phyloP scores from a whole-genome alignment of 2,329 filamentous ascomycete genomes.

The Alternaria sp. region DNA sequence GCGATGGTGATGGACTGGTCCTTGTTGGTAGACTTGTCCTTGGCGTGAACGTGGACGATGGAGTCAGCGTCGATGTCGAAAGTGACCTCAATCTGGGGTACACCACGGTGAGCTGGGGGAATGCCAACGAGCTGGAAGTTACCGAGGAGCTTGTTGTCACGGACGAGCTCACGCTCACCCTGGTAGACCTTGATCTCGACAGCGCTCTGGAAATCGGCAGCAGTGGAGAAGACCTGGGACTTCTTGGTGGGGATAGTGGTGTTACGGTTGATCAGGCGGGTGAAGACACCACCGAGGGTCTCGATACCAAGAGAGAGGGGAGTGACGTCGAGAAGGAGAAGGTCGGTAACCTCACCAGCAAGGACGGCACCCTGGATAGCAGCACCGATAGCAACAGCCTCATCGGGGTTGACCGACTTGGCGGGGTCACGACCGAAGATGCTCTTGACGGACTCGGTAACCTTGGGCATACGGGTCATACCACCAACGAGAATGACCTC shows the following conservation, averaged over 20 bases:
- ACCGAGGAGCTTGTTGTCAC: constrained; percentile 97
- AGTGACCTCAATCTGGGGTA: constrained; percentile 96
- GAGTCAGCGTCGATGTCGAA: constrained; percentile 99
- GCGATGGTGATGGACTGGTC: constrained; percentile 99
- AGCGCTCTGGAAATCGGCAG: constrained; percentile 96
- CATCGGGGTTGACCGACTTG: constrained; percentile 98
- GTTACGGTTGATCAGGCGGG: constrained; percentile 97
- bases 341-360: constrained; percentile 94
- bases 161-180: constrained; percentile 98
- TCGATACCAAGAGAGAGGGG: constrained; percentile 97
- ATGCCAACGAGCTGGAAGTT: constrained; percentile 99
- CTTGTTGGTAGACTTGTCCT: constrained; percentile 99
- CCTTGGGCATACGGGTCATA: constrained; percentile 99
- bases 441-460: constrained; percentile 92
- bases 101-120: constrained; percentile 92
- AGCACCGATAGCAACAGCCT: constrained; percentile 97
- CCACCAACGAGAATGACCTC: constrained; percentile 98
- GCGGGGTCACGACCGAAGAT: constrained; percentile 96
- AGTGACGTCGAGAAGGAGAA: constrained; percentile 93
- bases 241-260: constrained; percentile 99
- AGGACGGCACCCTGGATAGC: constrained; percentile 97
- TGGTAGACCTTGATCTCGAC: constrained; percentile 99
- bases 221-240: constrained; percentile 97
- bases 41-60: constrained; percentile 96
- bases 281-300: constrained; percentile 97